phyloP scores from a whole-genome alignment of 495 filamentous ascomycete species.

The Lepidopterella palustris region DNA sequence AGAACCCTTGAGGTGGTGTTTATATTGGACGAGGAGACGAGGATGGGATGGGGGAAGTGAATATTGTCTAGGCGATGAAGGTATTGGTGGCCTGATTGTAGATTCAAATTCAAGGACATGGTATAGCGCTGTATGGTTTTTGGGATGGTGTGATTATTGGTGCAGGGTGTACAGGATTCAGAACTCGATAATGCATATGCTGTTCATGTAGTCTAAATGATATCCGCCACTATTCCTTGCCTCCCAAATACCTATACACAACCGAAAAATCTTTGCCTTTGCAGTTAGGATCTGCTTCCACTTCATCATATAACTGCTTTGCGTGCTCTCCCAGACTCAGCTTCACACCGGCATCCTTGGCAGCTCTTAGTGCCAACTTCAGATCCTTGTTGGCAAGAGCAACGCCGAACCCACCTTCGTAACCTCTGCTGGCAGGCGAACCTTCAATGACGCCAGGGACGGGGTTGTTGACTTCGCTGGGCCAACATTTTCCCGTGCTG shows the following conservation, averaged over 20 bases:
- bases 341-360: slow-evolving; percentile 30
- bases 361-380: slow-evolving; percentile 34
- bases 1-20: slow-evolving; percentile 39
- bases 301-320: slow-evolving; percentile 35
- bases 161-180: too few species aligned
- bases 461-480: slow-evolving; percentile 86
- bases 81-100: neutral
- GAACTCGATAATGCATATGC: neutral
- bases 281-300: slow-evolving; percentile 29
- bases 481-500: slow-evolving; percentile 85
- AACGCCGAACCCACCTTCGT: slow-evolving; percentile 76
- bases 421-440: slow-evolving; percentile 66
- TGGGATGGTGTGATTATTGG: neutral
- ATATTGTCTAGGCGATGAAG: too few species aligned
- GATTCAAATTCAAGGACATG: neutral
- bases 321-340: slow-evolving; percentile 31
- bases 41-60: neutral
- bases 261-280: slow-evolving; percentile 40
- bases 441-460: slow-evolving; percentile 74
- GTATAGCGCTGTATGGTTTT: neutral
- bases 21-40: neutral
- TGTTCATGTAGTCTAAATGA: neutral
- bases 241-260: slow-evolving; percentile 39
- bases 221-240: slow-evolving; percentile 28
- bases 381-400: slow-evolving; percentile 70